These are phyloP conservation scores for Suaeda aralocaspica DNA, from an alignment of 148 eudicot species.

Conservation along the genomic window DNA sequence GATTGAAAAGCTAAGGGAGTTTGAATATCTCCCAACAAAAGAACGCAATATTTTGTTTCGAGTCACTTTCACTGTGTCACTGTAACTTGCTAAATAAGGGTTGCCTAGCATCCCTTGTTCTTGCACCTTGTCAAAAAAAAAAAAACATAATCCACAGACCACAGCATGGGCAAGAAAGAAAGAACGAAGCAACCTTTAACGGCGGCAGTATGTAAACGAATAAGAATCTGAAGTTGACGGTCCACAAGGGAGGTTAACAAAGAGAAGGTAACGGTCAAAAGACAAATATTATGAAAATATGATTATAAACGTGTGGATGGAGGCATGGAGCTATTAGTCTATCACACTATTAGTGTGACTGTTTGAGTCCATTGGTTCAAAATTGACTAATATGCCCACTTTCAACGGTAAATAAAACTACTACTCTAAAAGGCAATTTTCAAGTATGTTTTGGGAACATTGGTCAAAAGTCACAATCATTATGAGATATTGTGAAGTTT, in stretches of 20 bases:
- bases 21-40: no score
- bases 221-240: slow-evolving; percentile 3
- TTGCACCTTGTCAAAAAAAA: no score
- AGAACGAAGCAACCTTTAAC: not conserved
- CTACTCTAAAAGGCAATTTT: not conserved
- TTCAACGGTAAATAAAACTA: not conserved
- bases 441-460: not conserved
- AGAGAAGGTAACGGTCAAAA: slow-evolving; percentile 4
- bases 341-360: not conserved
- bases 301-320: not conserved
- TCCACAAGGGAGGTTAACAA: not conserved
- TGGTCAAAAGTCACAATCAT: not conserved
- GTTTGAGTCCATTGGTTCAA: not conserved
- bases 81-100: no score
- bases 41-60: no score
- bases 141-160: no score
- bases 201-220: not conserved
- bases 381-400: slow-evolving; percentile 13
- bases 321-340: not conserved
- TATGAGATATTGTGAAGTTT: no score
- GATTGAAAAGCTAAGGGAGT: no score
- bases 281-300: not conserved
- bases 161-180: no score
- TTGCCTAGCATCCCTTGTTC: no score
- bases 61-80: no score